phyloP scores from a whole-genome alignment of 2,329 filamentous ascomycete species.

The Fusarium newnesense region DNA sequence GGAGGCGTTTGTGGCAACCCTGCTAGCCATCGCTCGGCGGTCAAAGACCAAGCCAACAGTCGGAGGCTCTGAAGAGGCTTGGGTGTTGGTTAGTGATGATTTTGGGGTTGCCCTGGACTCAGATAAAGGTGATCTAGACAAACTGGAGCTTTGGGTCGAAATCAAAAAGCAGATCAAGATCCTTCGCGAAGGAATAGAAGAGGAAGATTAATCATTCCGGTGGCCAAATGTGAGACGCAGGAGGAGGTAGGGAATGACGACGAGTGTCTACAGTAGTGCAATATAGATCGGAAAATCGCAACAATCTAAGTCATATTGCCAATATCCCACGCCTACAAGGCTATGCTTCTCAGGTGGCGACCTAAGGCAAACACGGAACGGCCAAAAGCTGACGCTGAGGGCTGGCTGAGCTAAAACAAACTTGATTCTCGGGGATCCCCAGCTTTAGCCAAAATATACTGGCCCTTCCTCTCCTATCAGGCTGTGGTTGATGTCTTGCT shows the following conservation, averaged over 20 bases:
- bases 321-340: too few species aligned
- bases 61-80: neutral
- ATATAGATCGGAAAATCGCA: too few species aligned
- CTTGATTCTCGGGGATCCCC: too few species aligned
- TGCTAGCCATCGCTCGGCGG: neutral
- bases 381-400: too few species aligned
- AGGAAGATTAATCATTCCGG: accelerated
- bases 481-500: neutral
- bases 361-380: too few species aligned
- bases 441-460: too few species aligned
- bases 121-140: accelerated
- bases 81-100: accelerated
- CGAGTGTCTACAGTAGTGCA: too few species aligned
- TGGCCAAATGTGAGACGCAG: neutral
- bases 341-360: too few species aligned
- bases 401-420: too few species aligned
- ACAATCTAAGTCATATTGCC: too few species aligned
- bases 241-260: too few species aligned
- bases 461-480: too few species aligned
- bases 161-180: neutral
- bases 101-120: accelerated
- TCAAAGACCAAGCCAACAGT: neutral
- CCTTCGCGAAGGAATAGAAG: neutral
- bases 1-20: neutral
- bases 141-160: neutral